phyloP scores from a whole-genome alignment of 352 stramenopile species.

The Phytophthora crassamura region DNA sequence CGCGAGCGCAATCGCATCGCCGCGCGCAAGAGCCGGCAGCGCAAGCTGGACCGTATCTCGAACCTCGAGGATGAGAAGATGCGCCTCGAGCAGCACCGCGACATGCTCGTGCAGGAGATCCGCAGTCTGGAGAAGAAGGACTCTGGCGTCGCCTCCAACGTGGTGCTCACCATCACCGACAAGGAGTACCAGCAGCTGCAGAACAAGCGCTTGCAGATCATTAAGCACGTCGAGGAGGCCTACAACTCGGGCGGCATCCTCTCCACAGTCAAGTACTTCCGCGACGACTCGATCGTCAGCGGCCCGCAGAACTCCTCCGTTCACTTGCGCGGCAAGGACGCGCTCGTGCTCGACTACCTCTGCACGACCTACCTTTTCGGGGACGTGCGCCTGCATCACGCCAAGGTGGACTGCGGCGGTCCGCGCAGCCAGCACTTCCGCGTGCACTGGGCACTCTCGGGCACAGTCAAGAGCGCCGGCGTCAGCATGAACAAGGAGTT shows the following conservation, averaged over 20 bases:
- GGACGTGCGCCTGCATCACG: conserved; percentile 78
- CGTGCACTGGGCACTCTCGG: conserved; percentile 85
- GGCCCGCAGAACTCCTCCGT: conserved; percentile 88
- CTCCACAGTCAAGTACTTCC: conserved; percentile 80
- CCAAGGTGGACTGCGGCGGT: conserved; percentile 84
- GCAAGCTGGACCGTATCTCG: conserved; percentile 88
- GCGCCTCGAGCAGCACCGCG: conserved; percentile 85
- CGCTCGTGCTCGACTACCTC: conserved; percentile 87
- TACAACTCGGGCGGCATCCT: conserved; percentile 86
- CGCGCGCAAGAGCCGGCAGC: conserved; percentile 81
- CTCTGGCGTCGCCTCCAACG: conserved; percentile 44
- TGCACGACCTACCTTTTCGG: conserved; percentile 87
- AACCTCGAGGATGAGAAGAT: conserved; percentile 90
- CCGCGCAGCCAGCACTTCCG: conserved; percentile 87
- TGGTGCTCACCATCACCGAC: conserved; percentile 78
- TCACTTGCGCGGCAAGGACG: conserved; percentile 82
- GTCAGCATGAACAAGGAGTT: conserved; percentile 92
- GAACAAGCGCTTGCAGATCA: conserved; percentile 78
- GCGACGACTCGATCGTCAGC: conserved; percentile 90
- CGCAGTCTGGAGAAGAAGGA: conserved; percentile 85
- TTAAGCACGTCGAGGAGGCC: conserved; percentile 79
- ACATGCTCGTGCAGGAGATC: conserved; percentile 89
- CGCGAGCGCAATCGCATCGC: conserved; percentile 89
- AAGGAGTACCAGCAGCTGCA: conserved; percentile 83
- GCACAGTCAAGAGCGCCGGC: conserved; percentile 74